A percentile compares a stretch with the other conserved stretches of the same genome.
Conservation (phyloP, 2,329 filamentous ascomycete species). For the Dactylellina drechsleri region DNA sequence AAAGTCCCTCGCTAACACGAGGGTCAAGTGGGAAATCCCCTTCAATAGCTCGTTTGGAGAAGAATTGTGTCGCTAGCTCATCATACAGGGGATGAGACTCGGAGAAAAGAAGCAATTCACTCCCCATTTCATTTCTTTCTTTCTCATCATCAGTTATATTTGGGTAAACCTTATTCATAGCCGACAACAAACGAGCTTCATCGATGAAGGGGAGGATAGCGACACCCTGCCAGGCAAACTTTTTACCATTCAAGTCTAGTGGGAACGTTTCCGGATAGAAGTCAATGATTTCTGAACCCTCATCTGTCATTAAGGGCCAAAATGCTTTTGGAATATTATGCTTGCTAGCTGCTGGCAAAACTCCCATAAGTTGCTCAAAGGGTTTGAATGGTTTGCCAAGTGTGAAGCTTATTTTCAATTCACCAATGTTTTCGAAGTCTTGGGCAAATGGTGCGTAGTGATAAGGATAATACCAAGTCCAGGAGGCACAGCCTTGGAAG, state of each 20-base stretch:
- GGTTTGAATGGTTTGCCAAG: slow-evolving; percentile 87
- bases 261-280: slow-evolving; percentile 97
- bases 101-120: slow-evolving; percentile 83
- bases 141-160: slow-evolving; percentile 79
- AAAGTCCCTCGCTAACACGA: slow-evolving; percentile 77
- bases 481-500: slow-evolving; percentile 96
- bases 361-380: slow-evolving; percentile 98
- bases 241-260: slow-evolving; percentile 95
- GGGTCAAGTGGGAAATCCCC: slow-evolving; percentile 78
- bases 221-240: slow-evolving; percentile 97
- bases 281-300: slow-evolving; percentile 91
- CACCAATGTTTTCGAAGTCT: slow-evolving; percentile 85
- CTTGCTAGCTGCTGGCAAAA: slow-evolving; percentile 83
- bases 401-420: slow-evolving; percentile 82
- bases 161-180: slow-evolving; percentile 84
- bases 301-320: slow-evolving; percentile 86
- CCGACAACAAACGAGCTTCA: slow-evolving; percentile 81
- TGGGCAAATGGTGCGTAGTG: slow-evolving; percentile 98
- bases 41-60: slow-evolving; percentile 82
- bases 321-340: slow-evolving; percentile 90
- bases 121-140: slow-evolving; percentile 80
- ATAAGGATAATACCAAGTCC: slow-evolving; percentile 99
- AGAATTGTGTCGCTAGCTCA: slow-evolving; percentile 84
- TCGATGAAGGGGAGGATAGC: slow-evolving; percentile 95
- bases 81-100: slow-evolving; percentile 87